Percentiles rank a stretch among this genome's conserved stretches.
Evolutionary conservation across 2,329 filamentous ascomycete genomes (phyloP).

Genomic region (Chrysosporium keratinophilum): DNA sequence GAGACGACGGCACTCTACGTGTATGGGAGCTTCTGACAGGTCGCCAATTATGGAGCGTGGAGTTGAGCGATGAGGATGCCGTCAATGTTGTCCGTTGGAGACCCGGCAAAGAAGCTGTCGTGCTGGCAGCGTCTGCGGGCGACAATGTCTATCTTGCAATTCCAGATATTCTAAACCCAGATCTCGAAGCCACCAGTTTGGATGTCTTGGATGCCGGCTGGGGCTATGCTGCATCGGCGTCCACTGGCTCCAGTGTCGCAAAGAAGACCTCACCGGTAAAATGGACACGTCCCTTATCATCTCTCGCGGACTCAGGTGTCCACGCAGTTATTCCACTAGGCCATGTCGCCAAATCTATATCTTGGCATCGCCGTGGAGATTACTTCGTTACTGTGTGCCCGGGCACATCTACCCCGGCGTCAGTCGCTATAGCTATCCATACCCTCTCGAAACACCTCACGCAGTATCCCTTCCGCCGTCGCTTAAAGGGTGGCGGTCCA

Average conservation of each 20-base stretch:
- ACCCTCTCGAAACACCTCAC: constrained; percentile 90
- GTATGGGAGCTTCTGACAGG: constrained; percentile 84
- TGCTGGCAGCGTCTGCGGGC: constrained; percentile 73
- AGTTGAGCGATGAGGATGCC: constrained; percentile 63
- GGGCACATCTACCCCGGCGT: constrained; percentile 38
- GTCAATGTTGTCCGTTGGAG: constrained; percentile 86
- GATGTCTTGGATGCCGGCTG: constrained; percentile 80
- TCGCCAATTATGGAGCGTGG: constrained; percentile 75
- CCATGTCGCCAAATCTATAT: constrained; percentile 72
- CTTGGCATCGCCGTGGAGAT: constrained; percentile 88
- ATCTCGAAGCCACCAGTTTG: constrained; percentile 62
- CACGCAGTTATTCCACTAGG: constrained; percentile 71
- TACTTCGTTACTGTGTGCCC: constrained; percentile 91
- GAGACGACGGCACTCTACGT: constrained; percentile 84
- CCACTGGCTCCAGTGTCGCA: constrained; percentile 41
- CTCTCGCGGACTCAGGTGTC: constrained; percentile 64
- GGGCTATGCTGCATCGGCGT: constrained; percentile 65
- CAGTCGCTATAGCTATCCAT: constrained; percentile 74
- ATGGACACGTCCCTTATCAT: constrained; percentile 69
- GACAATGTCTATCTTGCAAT: constrained; percentile 80
- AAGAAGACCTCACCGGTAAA: constrained; percentile 67
- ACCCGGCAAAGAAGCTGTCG: constrained; percentile 65
- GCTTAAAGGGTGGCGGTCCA: constrained; percentile 58
- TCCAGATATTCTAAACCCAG: constrained; percentile 60
- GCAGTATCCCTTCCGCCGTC: constrained; percentile 79